A percentile compares a stretch with the other conserved stretches of the same genome.
Conservation (phyloP, 2,329 filamentous ascomycete species). For the Myriosclerotinia duriaeana region DNA sequence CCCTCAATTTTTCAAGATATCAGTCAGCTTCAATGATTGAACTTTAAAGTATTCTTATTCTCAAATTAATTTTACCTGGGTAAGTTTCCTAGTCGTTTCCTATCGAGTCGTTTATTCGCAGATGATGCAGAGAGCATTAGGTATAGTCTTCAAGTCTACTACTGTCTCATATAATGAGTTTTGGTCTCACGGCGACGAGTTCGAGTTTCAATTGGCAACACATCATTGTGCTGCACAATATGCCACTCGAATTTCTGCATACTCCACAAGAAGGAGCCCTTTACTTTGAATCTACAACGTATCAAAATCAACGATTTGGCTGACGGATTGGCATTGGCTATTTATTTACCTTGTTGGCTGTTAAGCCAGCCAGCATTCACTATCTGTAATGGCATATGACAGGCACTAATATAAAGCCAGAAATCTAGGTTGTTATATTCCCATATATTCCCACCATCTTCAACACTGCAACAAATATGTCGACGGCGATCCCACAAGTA, state of each 20-base stretch:
- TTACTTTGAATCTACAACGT: constrained; percentile 1
- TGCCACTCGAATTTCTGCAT: background rate
- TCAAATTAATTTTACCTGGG: background rate
- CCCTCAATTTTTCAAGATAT: constrained; percentile 8
- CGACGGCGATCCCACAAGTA: constrained; percentile 47
- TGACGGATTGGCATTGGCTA: constrained; percentile 3
- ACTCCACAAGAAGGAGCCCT: background rate
- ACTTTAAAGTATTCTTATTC: constrained; percentile 12
- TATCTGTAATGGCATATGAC: constrained; percentile 2
- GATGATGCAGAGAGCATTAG: background rate
- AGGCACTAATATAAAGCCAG: constrained; percentile 18
- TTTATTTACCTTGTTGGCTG: background rate
- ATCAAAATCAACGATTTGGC: background rate
- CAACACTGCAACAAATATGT: constrained; percentile 13
- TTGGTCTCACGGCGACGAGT: background rate
- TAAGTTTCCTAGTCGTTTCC: background rate
- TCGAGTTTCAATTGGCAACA: constrained; percentile 20
- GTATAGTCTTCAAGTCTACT: background rate
- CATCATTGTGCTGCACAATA: constrained; percentile 14
- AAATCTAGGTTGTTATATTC: constrained; percentile 18
- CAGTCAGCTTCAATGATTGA: constrained; percentile 32
- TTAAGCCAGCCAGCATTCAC: background rate
- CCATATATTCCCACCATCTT: constrained; percentile 17
- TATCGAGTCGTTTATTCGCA: constrained; percentile 16
- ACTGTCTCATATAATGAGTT: constrained; percentile 13